Conservation (phyloP, 768 basidiomycete species). For the Saitozyma podzolica region DNA sequence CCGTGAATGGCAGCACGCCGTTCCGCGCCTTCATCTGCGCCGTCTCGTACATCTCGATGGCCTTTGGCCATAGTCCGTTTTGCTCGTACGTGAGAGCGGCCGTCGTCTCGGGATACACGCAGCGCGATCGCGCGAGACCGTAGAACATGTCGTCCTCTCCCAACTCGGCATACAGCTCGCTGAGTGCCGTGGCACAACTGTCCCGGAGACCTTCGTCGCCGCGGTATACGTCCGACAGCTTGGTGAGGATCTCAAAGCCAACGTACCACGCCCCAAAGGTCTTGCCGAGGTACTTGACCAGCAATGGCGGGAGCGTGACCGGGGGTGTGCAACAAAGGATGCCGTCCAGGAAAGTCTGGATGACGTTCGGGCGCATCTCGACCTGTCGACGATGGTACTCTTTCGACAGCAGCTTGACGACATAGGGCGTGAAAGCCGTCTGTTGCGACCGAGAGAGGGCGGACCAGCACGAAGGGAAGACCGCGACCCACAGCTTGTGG, state of each 20-base stretch:
- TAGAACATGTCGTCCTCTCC: slow-evolving; percentile 97
- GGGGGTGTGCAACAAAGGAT: slow-evolving; percentile 81
- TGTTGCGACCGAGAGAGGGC: slow-evolving; percentile 85
- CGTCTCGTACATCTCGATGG: slow-evolving; percentile 79
- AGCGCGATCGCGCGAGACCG: slow-evolving; percentile 88
- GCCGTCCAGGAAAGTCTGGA: slow-evolving; percentile 84
- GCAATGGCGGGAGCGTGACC: slow-evolving; percentile 86
- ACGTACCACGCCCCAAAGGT: slow-evolving; percentile 96
- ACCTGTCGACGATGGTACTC: slow-evolving; percentile 90
- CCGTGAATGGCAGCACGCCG: slow-evolving; percentile 82
- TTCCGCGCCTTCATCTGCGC: slow-evolving; percentile 82
- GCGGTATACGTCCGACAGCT: slow-evolving; percentile 72
- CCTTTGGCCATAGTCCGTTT: slow-evolving; percentile 95
- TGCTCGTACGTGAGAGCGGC: slow-evolving; percentile 83
- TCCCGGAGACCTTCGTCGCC: slow-evolving; percentile 79
- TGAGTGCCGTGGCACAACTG: slow-evolving; percentile 81
- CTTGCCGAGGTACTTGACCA: slow-evolving; percentile 94
- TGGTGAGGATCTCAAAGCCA: slow-evolving; percentile 77
- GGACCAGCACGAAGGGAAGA: slow-evolving; percentile 83
- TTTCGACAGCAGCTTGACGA: slow-evolving; percentile 85
- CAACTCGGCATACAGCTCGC: slow-evolving; percentile 92
- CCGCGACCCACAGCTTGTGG: slow-evolving; percentile 80
- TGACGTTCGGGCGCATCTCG: slow-evolving; percentile 83
- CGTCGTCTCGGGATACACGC: slow-evolving; percentile 86
- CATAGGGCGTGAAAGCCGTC: slow-evolving; percentile 79